A percentile compares a stretch with the other conserved stretches of the same genome.
Evolutionary conservation across 2,329 filamentous ascomycete genomes (phyloP).

Genomic region (Phialophora tarda): DNA sequence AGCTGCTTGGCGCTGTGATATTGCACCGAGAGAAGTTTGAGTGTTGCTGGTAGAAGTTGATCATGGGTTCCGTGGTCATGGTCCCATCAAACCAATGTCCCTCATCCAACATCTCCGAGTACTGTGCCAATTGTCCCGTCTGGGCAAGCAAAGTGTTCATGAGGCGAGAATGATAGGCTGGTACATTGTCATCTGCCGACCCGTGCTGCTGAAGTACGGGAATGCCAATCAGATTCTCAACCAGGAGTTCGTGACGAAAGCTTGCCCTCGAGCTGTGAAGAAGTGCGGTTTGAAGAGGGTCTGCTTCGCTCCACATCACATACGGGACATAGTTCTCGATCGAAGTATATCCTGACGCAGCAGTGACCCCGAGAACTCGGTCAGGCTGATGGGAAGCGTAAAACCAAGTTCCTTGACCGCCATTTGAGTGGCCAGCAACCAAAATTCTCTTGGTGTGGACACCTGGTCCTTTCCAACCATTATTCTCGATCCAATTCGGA

Average conservation of each 20-base stretch:
- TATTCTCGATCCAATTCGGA: constrained; percentile 55
- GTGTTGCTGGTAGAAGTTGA: constrained; percentile 54
- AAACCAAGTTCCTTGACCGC: constrained; percentile 66
- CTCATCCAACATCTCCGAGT: constrained; percentile 56
- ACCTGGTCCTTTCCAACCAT: constrained; percentile 56
- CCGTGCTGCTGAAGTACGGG: constrained; percentile 64
- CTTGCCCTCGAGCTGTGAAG: constrained; percentile 57
- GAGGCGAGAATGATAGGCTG: constrained; percentile 61
- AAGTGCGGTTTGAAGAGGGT: constrained; percentile 56
- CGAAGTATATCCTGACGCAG: constrained; percentile 64
- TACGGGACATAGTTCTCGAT: constrained; percentile 66
- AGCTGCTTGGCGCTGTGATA: constrained; percentile 44
- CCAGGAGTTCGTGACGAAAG: constrained; percentile 62
- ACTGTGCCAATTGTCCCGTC: constrained; percentile 50
- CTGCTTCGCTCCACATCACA: constrained; percentile 60
- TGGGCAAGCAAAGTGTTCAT: constrained; percentile 58
- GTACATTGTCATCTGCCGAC: constrained; percentile 63
- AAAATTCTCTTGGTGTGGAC: constrained; percentile 58
- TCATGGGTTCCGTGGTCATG: constrained; percentile 58
- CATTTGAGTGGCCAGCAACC: constrained; percentile 64
- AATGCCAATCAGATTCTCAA: constrained; percentile 58
- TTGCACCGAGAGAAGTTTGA: constrained; percentile 38
- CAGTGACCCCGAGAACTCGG: constrained; percentile 61
- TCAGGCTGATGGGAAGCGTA: constrained; percentile 62
- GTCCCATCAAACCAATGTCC: constrained; percentile 62